Base-by-base conservation (phyloP, 1,284 basidiomycete genomes). In the Prillingera fragicola region DNA sequence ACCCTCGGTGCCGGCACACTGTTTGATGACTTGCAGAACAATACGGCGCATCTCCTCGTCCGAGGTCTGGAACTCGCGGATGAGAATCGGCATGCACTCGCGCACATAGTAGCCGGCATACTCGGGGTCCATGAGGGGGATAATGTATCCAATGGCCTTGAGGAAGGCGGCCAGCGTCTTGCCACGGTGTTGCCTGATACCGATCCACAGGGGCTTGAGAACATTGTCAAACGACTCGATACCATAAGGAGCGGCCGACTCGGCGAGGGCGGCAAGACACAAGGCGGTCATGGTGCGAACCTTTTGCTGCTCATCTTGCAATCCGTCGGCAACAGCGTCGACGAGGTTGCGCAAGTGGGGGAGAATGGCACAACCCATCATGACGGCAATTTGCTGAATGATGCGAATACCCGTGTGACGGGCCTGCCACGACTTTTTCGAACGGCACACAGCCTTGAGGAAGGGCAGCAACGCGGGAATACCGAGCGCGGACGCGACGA, bases 41-140 rank as follows among this genome's bases (percentile, higher is more conserved):
- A 98, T 98, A 78, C 97, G 95, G 77, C 97, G 95, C 95, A 99
- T 98, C 76, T 98, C 95, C 72, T 98, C 95, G 69, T 98, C 95
- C 8, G 94, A 95, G 6, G 90, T 96, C 71, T 95, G 92, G 77
- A 98, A 99, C 74, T 98, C 95, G 67, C 95, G 88, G 53, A 98
- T 98, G 49, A 98, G 82, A 67, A 96, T 95, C 48, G 95, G 87
- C 41, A 91, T 94, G 54, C 92, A 89, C 77, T 95, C 91, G 71
- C 90, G 91, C 39, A 91, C 95, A 66, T 96, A 97, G 74, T 96
- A 96, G 19, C 88, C 91, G 7, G 91, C 90, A 59, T 95, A 96
- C 75, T 99, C 92, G 38, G 94, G 89, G 67, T 98, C 95, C 95
- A 98, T 98, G 47, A 98, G 84, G 0, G 95, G 95, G 49, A 98